Base-by-base conservation (phyloP, 352 stramenopile genomes). In the Globisporangium cystogenes region DNA sequence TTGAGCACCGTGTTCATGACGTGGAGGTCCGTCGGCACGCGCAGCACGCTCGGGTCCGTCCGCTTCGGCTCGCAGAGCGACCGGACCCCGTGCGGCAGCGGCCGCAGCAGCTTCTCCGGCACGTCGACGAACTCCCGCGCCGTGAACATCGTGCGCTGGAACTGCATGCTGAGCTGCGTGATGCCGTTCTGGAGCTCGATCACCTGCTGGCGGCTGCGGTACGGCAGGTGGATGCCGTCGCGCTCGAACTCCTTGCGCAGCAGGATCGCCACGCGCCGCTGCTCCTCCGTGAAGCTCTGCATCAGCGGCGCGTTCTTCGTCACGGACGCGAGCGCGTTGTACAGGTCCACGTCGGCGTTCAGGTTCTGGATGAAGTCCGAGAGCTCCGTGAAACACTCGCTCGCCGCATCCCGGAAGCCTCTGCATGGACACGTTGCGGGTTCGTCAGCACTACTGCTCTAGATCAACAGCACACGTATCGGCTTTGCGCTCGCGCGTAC, bases 341-440 rank as follows among this genome's bases (percentile, higher is more conserved):
- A 99, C 20, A 99, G 68, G 11, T 81, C 70, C 23, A 85, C 68
- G 63, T 99, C 93, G 14, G 83, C 82, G 74, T 98, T 98, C 18
- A 98, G 65, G 58, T 92, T 85, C 55, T 90, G 87, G 70, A 98
- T 98, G 62, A 98, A 98, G 49, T 97, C 86, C 51, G 85, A 94
- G 16, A 98, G 57, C n/a, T 91, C 64, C 11, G 72, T 82, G 61
- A 98, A 98, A 21, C 91, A 97, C 31, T 84, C 65, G 43, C 84
- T 78, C 7, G 96, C 93, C 2, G 76, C 79, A 16, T 81, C 57
- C 18, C 94, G 77, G 72, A 90, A 98, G 47, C 76, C 56, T 24
- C 74, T 82, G 55, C 10, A 48, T 11, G 53, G 41, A 51, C 12
- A 18, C 3, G 15, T 5, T 45, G 26, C 26, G 26, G 5, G 26